phyloP scores from a whole-genome alignment of 2,329 filamentous ascomycete genomes.

The Myotisia sp. region DNA sequence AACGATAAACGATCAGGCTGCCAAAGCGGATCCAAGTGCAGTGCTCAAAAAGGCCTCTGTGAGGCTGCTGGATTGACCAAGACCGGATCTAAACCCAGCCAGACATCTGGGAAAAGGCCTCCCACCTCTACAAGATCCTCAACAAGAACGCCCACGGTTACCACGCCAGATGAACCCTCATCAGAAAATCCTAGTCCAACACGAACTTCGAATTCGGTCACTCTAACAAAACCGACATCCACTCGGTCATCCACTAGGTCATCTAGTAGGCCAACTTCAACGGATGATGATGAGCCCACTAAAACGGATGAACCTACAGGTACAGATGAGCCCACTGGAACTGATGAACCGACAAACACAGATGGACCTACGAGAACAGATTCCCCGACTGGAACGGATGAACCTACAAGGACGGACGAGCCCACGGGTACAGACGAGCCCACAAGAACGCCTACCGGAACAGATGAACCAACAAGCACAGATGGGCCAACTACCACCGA shows the following conservation, averaged over 20 bases:
- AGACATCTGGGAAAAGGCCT: not conserved
- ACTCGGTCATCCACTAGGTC: too few species aligned
- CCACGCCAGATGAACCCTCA: not conserved
- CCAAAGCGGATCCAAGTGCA: conserved; percentile 1
- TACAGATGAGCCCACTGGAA: conserved; percentile 2
- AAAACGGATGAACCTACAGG: not conserved
- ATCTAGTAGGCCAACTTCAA: too few species aligned
- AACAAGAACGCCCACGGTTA: conserved; percentile 1
- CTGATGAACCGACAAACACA: not conserved
- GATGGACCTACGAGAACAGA: not conserved
- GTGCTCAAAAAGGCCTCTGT: not conserved
- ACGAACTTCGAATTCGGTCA: too few species aligned
- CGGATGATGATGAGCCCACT: not conserved
- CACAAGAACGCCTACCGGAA: too few species aligned
- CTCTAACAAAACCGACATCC: conserved; percentile 1
- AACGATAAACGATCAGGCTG: not conserved
- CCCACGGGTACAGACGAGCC: not conserved
- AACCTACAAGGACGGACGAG: not conserved
- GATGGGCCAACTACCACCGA: not conserved
- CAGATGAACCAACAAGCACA: not conserved
- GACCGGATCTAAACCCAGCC: conserved; percentile 1
- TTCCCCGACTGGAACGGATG: not conserved
- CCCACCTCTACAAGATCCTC: not conserved
- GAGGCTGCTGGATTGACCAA: not conserved
- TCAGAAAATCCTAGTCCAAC: not conserved